Evolutionary conservation across 2,329 filamentous ascomycete genomes (phyloP).

Genomic region (Dryadomyces quercivorus): DNA sequence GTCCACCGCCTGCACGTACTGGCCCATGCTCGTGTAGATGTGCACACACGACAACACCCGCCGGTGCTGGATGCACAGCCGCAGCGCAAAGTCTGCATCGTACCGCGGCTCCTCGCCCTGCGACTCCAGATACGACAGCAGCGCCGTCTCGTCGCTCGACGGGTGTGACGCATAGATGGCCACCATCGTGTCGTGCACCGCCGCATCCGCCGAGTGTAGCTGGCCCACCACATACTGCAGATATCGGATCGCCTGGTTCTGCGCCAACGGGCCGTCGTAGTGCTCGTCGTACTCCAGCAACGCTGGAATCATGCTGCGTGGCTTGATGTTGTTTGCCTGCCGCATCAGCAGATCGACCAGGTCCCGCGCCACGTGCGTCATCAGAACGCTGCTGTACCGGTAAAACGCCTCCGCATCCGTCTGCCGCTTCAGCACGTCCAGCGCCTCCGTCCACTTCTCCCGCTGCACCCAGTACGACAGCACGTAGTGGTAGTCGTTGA

Average conservation of each 20-base stretch:
- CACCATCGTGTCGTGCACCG: constrained; percentile 92
- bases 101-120: constrained; percentile 81
- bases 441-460: constrained; percentile 78
- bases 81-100: constrained; percentile 90
- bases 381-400: constrained; percentile 91
- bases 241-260: constrained; percentile 90
- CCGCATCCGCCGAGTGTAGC: constrained; percentile 65
- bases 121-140: constrained; percentile 80
- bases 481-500: constrained; percentile 90
- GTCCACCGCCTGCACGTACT: constrained; percentile 87
- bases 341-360: constrained; percentile 94
- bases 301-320: constrained; percentile 82
- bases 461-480: constrained; percentile 95
- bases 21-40: constrained; percentile 93
- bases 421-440: constrained; percentile 85
- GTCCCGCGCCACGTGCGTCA: constrained; percentile 75
- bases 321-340: constrained; percentile 68
- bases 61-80: constrained; percentile 88
- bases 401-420: constrained; percentile 90
- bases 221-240: constrained; percentile 88
- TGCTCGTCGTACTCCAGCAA: constrained; percentile 86
- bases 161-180: constrained; percentile 87
- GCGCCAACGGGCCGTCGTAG: constrained; percentile 50
- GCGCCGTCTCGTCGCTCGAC: constrained; percentile 69
- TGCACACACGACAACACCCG: constrained; percentile 91